Base-by-base conservation (phyloP, 805 yeast species). In the Zygotorulaspora florentina region DNA sequence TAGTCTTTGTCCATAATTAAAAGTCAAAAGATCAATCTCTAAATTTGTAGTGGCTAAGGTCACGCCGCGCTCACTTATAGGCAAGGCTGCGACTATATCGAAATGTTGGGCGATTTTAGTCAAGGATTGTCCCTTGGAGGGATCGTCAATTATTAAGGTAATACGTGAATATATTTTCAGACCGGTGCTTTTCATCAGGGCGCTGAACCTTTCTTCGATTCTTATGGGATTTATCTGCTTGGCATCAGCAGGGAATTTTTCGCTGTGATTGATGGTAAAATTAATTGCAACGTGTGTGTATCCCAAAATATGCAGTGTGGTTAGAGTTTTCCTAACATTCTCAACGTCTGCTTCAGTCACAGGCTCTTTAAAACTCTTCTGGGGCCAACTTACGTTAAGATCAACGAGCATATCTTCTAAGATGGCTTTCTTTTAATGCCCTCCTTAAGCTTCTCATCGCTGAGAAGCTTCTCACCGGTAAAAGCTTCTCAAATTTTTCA, bases 81-180 rank as follows among this genome's bases (percentile, higher is more conserved):
- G 99, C 53, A 81, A 77, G 1, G 91, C 82, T 0, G 96, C 87
- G 7, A 93, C 72, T 2, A 93, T 65, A 62, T 93, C 98, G 61
- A 85, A 93, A 9, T 59, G 61, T 39, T 63, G 65, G 6, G 66
- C 58, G 13, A 64, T 61, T 42, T 64, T 65, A 11, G 64, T 48
- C 23, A 64, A 46, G 12, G 64, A 79, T 55, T 83, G 91, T 35
- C 85, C 80, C 52, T 85, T 85, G 7, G 87, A 72, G 1, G 91
- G 83, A 50, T 89, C 96, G 50, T 80, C 85, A 8, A 90, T 75
- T 10, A 80, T 70, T 7, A 93, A 58, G 0, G 98, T 93, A 20
- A 87, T 72, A 46, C 99, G 69, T 1, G 89, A 76, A 55, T 78
- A 85, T 8, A 85, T 57, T 45, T 71, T 73, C 27, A 83, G 47